phyloP scores from a whole-genome alignment of 164 flowering plant species.

The Akebia trifoliata region DNA sequence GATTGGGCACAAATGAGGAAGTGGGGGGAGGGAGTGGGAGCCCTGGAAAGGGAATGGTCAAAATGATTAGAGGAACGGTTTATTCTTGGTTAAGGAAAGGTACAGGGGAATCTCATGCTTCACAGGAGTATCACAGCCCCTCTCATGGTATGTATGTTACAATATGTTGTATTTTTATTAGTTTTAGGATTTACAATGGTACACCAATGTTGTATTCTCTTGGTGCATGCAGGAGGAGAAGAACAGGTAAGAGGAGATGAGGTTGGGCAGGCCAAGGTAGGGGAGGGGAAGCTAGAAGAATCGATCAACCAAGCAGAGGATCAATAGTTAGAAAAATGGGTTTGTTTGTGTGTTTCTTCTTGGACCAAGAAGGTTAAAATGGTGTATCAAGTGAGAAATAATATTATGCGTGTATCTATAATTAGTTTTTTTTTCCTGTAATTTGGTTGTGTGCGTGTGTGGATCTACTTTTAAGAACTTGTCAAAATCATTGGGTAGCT shows the following conservation, averaged over 20 bases:
- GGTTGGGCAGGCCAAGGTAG: neutral
- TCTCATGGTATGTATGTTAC: neutral
- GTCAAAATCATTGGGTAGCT: too few relatives aligned
- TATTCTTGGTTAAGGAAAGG: slow-evolving; percentile 23
- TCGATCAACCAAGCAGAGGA: neutral
- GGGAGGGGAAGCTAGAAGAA: neutral
- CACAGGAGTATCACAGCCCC: slow-evolving; percentile 2
- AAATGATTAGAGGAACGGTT: slow-evolving; percentile 19
- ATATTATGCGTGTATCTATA: too few relatives aligned
- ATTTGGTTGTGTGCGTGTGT: too few relatives aligned
- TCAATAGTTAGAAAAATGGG: too few relatives aligned
- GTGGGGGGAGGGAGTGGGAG: neutral
- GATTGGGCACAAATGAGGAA: slow-evolving; percentile 23
- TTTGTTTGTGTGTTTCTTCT: too few relatives aligned
- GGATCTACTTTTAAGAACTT: too few relatives aligned
- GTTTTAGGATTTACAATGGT: too few relatives aligned
- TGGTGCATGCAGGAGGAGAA: neutral
- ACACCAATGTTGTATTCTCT: too few relatives aligned
- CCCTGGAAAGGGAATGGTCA: slow-evolving; percentile 9
- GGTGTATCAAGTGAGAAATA: too few relatives aligned
- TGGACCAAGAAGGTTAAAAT: too few relatives aligned
- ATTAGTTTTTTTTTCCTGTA: too few relatives aligned
- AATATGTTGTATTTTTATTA: neutral
- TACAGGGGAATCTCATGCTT: slow-evolving; percentile 4
- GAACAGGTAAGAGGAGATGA: neutral